Evolutionary conservation across 257 asterid genomes (phyloP).

Genomic region (Lycium ferocissimum): DNA sequence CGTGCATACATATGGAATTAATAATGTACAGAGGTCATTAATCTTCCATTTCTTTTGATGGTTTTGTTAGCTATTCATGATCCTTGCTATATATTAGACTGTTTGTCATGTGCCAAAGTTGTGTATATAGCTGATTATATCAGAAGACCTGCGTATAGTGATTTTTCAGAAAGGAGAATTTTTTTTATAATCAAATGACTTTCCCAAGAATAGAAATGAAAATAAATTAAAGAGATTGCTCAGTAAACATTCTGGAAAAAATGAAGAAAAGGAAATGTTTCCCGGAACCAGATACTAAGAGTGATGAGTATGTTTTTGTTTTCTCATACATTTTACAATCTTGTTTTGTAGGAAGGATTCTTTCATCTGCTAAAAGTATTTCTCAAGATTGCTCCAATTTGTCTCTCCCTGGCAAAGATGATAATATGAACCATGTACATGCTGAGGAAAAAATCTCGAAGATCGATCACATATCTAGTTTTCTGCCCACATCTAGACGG

Average conservation of each 20-base stretch:
- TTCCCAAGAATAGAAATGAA: background rate
- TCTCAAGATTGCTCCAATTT: slow-evolving; percentile 42
- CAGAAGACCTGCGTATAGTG: background rate
- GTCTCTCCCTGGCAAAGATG: slow-evolving; percentile 42
- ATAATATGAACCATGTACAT: slow-evolving; percentile 40
- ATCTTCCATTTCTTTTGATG: background rate
- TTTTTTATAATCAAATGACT: background rate
- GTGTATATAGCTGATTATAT: slow-evolving; percentile 12
- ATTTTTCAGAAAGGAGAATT: background rate
- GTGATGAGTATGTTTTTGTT: slow-evolving; percentile 8
- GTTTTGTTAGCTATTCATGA: background rate
- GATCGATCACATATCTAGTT: slow-evolving; percentile 68
- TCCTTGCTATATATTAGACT: background rate
- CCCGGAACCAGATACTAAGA: background rate
- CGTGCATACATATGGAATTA: slow-evolving; percentile 18
- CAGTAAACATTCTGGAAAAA: background rate
- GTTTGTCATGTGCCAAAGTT: slow-evolving; percentile 11
- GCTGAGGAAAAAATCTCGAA: slow-evolving; percentile 41
- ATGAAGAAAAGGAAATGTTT: slow-evolving; percentile 9
- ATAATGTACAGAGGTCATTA: background rate
- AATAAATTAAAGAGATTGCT: background rate
- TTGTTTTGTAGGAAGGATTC: slow-evolving; percentile 72
- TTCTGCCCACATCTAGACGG: slow-evolving; percentile 92
- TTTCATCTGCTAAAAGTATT: slow-evolving; percentile 59
- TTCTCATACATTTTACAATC: background rate